Base-by-base conservation (phyloP, 1,284 basidiomycete genomes). In the Moniliella sp. region DNA sequence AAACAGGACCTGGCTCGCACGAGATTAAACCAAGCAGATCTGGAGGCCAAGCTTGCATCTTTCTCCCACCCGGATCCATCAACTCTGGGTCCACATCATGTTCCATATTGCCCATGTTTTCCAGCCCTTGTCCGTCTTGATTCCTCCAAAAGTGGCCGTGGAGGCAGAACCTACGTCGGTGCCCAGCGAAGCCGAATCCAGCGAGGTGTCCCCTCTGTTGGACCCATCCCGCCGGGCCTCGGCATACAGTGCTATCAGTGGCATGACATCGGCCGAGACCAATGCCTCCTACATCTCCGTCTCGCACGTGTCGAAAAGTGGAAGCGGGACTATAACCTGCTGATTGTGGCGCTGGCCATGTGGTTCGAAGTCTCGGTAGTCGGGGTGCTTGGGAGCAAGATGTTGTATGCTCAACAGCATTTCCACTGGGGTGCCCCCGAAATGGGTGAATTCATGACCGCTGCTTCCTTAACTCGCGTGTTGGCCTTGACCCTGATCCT, bases 371-470 rank as follows among this genome's bases (percentile, higher is more conserved):
- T 40, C 2, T 32, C 38, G 15, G 36, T 45, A 27, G 41, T 45
- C 13, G 57, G 55, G 5, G 41, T 59, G 33, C 36, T 59, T 36
- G 38, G 48, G 0, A 42, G 39, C 44, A 57, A 58, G 33, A 37
- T 54, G 18, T 46, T 49, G 34, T 59, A 59, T 25, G 50, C 55
- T 0, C 45, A 51, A 30, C 29, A n/a, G 18, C 36, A 42, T 9
- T 58, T 54, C 29, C 39, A 44, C 27, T 58, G 55, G 57, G 48
- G 40, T 17, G 43, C 52, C 1, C 37, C 42, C 3, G 40, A 48
- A 35, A 31, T 59, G 3, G 55, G 54, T 7, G 37, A 42, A 27
- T 58, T 45, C 25, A 39, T 59, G n/a, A 54, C 45, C 4, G 49
- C 46, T 34, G 38, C 42, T 14, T 42, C 46, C 15, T 14, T 57